Percentiles rank a stretch among this genome's conserved stretches.
phyloP scores from a whole-genome alignment of 106 monocot species.

The Dioscorea dumetorum region DNA sequence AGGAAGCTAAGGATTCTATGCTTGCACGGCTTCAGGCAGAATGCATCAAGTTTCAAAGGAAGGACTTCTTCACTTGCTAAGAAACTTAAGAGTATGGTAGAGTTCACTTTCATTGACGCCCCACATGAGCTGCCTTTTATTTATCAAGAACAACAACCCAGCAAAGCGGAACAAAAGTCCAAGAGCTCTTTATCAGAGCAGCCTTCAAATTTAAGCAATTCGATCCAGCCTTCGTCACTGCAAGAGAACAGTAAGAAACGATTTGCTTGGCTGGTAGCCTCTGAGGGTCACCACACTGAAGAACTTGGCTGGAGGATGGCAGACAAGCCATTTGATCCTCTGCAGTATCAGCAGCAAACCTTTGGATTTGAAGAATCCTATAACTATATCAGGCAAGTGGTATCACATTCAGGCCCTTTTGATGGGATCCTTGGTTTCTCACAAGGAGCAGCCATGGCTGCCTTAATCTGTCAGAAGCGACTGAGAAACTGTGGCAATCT shows the following conservation, averaged over 20 bases:
- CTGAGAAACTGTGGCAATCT: slow-evolving; percentile 17
- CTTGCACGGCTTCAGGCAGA: slow-evolving; percentile 96
- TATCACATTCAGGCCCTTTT: slow-evolving; percentile 53
- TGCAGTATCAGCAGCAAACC: slow-evolving; percentile 78
- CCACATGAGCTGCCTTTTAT: slow-evolving; percentile 78
- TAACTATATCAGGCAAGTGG: slow-evolving; percentile 30
- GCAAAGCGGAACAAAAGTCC: neutral
- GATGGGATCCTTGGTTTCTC: slow-evolving; percentile 97
- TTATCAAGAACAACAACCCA: slow-evolving; percentile 25
- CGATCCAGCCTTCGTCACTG: slow-evolving; percentile 10
- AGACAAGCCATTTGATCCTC: slow-evolving; percentile 61
- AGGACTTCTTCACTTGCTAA: slow-evolving; percentile 83
- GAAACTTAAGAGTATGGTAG: slow-evolving; percentile 63
- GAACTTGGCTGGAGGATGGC: slow-evolving; percentile 31
- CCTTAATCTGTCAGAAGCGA: slow-evolving; percentile 51
- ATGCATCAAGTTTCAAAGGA: slow-evolving; percentile 86
- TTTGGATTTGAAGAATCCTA: slow-evolving; percentile 75
- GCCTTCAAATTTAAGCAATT: neutral
- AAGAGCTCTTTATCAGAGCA: too few relatives aligned
- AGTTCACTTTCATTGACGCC: slow-evolving; percentile 68
- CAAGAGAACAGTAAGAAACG: slow-evolving; percentile 38
- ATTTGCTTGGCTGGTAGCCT: slow-evolving; percentile 75
- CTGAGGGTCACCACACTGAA: slow-evolving; percentile 6
- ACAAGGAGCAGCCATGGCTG: slow-evolving; percentile 90
- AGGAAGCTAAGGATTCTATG: slow-evolving; percentile 81